Conservation (phyloP, 305 asterid genomes). For the Solanum hybrid region DNA sequence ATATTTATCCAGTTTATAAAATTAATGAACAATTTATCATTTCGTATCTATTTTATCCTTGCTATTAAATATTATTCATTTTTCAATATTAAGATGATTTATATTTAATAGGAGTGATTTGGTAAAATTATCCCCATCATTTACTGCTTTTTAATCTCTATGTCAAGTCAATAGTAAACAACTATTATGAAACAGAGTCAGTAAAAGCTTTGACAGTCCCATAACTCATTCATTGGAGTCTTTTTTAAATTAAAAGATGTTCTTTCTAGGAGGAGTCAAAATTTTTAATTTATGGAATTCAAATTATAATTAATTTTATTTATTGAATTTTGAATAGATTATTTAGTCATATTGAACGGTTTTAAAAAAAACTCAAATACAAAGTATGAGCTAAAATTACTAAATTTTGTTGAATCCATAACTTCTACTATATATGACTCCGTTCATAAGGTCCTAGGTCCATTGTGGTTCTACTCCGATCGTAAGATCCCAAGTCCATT, state of each 20-base stretch:
- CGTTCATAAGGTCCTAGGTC: not conserved
- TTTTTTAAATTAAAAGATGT: not conserved
- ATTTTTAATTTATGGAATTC: not conserved
- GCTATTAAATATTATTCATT: too few species aligned
- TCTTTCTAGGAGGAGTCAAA: too few species aligned
- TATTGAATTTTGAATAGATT: too few species aligned
- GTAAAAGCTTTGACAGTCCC: not conserved
- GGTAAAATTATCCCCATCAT: not conserved
- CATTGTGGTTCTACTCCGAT: not conserved
- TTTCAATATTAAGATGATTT: too few species aligned
- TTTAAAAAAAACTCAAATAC: not conserved
- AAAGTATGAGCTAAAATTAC: not conserved
- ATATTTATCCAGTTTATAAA: too few species aligned
- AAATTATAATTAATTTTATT: not conserved
- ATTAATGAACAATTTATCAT: too few species aligned
- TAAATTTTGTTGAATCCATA: not conserved
- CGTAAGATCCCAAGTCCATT: too few species aligned
- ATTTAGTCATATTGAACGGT: too few species aligned
- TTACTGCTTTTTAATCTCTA: too few species aligned
- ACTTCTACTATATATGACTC: not conserved
- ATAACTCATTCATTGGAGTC: not conserved
- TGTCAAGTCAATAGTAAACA: too few species aligned
- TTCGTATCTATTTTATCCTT: fast-evolving
- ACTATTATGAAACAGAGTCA: too few species aligned
- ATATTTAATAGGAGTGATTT: not conserved